Base-by-base conservation (phyloP, 768 basidiomycete species). In the Coprinopsis strossmayeri region DNA sequence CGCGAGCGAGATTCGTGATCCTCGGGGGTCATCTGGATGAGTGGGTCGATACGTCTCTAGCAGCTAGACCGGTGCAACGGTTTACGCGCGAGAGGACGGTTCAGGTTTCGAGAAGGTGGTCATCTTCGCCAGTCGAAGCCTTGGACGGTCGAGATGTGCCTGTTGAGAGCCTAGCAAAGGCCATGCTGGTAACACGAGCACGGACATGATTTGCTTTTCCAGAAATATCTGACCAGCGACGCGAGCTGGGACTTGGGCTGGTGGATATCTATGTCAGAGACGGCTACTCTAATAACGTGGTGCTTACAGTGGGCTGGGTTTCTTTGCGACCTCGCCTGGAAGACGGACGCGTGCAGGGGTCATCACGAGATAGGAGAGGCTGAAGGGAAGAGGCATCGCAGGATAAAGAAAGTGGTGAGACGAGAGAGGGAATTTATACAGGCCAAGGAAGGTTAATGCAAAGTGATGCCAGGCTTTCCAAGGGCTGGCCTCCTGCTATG, bases 301-400 rank as follows among this genome's bases (percentile, higher is more conserved):
- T 11, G 40, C 50, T 45, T 30, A 51, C 50, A 41, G 48, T 34
- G 40, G 28, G 24, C 20, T 49, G 28, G 48, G 12, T 26, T 37
- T 42, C 32, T 34, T 49, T 5, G 15, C 47, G 5, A 48, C 40
- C 56, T 74, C 71, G 25, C 71, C 70, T 11, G 78, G 78, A 45
- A 81, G 64, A 53, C 72, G 75, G 47, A 81, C 70, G 48, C 68
- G 69, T 53, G 66, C 68, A 35, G 78, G 78, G 20, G 77, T 74
- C 57, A 77, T 68, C 61, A 79, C 64, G 54, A 81, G 67, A 59
- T 79, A 69, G 34, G 78, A 77, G 15, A 78, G 52, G 51, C 70
- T 73, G 68, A 78, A 67, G n/a, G 68, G 68, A 17, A 42, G 24
- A 42, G 43, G 43, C 43, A 45, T 45, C 43, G 43, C 28, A 9